Conservation (phyloP, 169 alveolate genomes). For the Cryptosporidium canis region DNA sequence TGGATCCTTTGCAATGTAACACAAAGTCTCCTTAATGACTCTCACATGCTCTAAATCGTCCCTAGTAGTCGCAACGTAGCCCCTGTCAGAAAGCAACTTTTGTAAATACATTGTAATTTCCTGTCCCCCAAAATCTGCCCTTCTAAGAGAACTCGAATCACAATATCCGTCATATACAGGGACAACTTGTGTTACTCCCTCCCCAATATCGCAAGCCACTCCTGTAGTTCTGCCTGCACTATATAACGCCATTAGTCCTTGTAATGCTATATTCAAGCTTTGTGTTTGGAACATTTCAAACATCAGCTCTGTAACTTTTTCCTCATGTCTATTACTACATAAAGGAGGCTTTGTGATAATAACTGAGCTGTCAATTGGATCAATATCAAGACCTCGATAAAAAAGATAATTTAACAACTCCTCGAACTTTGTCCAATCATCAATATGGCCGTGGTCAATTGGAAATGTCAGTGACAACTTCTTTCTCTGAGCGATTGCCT, state of each 20-base stretch:
- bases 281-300: slow-evolving; percentile 83
- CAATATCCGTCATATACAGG: slow-evolving; percentile 90
- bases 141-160: slow-evolving; percentile 81
- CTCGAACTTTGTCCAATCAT: slow-evolving; percentile 80
- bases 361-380: slow-evolving; percentile 76
- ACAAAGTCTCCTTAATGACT: slow-evolving; percentile 82
- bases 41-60: slow-evolving; percentile 81
- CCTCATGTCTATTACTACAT: slow-evolving; percentile 75
- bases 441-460: slow-evolving; percentile 81
- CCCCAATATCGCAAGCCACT: slow-evolving; percentile 87
- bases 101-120: slow-evolving; percentile 87
- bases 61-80: slow-evolving; percentile 82
- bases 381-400: slow-evolving; percentile 71
- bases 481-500: slow-evolving; percentile 78
- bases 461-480: slow-evolving; percentile 76
- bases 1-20: slow-evolving; percentile 86
- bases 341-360: slow-evolving; percentile 79
- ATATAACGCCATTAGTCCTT: slow-evolving; percentile 87
- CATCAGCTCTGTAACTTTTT: slow-evolving; percentile 85
- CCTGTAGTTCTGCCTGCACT: slow-evolving; percentile 89
- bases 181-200: slow-evolving; percentile 87
- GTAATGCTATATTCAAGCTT: slow-evolving; percentile 82
- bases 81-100: slow-evolving; percentile 81
- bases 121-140: slow-evolving; percentile 87
- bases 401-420: slow-evolving; percentile 75